Base-by-base conservation (phyloP, 2,329 filamentous ascomycete species). In the Clarireedia monteithiana region DNA sequence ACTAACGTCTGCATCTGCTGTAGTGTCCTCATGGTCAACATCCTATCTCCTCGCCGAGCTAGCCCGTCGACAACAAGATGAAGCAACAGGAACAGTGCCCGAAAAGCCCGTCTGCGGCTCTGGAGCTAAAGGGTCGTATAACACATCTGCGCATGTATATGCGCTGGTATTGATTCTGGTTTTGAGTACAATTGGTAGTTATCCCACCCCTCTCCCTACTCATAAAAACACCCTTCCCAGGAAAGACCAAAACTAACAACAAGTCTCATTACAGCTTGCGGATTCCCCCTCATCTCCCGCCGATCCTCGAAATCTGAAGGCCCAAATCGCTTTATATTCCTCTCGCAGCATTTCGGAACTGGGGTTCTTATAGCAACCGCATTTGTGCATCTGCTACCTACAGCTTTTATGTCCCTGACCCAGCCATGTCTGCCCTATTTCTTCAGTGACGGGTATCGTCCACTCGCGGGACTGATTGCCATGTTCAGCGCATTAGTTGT, bases 281-380 rank as follows among this genome's bases (percentile, higher is more conserved):
- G 64, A 58, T 67, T 70, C 23, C 68, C 68, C 47, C 52, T 69
- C 3, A 54, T 70, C 51, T 70, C 68, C 30, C 62, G 63, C 40
- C 61, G 66, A 57, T 60, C 65, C 2, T 66, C 68, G 4, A 67
- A 66, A 50, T 60, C 57, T 17, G 52, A 64, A 5, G 59, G 57
- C 0, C 58, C 66, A 3, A 60, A 62, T 39, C 61, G 62, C 56
- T 65, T 70, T 62, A 75, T 84, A 53, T 84, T 84, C 66, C 68
- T 83, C 49, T 80, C 77, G 2, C 75, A 82, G 60, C 86, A 90
- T 72, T 87, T 89, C 62, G 87, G 89, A 66, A 94, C 89, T 1
- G 89, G 89, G 58, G 89, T 94, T 20, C 75, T 94, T n/a, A 85
- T 94, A 59, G 88, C 89, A 10, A 94, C 89, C 1, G 88, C 89